Base-by-base conservation (phyloP, 805 yeast species). In the Saccharomycopsis fermentans region DNA sequence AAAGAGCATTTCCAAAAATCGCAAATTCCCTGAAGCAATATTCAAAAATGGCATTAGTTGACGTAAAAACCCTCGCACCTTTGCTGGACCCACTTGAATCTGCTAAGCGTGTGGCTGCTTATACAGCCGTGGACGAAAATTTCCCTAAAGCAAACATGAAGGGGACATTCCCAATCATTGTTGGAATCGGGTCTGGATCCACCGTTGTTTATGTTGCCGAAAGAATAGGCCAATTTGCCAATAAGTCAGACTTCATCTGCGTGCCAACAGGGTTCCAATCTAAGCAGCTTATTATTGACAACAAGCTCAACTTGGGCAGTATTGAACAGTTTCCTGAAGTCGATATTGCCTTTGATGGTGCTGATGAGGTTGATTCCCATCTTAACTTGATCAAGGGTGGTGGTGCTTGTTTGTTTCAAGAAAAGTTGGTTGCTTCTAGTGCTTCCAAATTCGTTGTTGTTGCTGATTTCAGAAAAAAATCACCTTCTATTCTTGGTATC, bases 171-270 rank as follows among this genome's bases (percentile, higher is more conserved):
- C 50, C 50, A 1, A 26, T 58, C 19, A 86, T 89, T 16, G 79
- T 94, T 17, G 99, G 99, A 47, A 83, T 94, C 62, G 99, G 99
- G 12, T 89, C 97, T 26, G 99, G 99, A 1, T 86, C 96, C 24
- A 94, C 99, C 0, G 99, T 94, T 3, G 87, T 94, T n/a, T 94
- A 89, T 70, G 96, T 87, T 60, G 99, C 97, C 26, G 98, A 94
- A 71, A 79, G 97, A 67, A 79, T 94, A 58, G 96, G 96, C 8
- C 90, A 87, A 71, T 62, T 73, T 63, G 75, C 75, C 43, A 72
- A 74, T 54, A 81, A 85, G 67, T 65, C 69, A 27, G 69, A 79
- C 50, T 83, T 88, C 64, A 80, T 83, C 35, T 94, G 96, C 72
- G 83, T 94, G 52, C 96, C 99, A 55, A 94, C 99, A 1, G 99